Evolutionary conservation across 441 rosid species (phyloP).

Genomic region (Geranium incanum): DNA sequence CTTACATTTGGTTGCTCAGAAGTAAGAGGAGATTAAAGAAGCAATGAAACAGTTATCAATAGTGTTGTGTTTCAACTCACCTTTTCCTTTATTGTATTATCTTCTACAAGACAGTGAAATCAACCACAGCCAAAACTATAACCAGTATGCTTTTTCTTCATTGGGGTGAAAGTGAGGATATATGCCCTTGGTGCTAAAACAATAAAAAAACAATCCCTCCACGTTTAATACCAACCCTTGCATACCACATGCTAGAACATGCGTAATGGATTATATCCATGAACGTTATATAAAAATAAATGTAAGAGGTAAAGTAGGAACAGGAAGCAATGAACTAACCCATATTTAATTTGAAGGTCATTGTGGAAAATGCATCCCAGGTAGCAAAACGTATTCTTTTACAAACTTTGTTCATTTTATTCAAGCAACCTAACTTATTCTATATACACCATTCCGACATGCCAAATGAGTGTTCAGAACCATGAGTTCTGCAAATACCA

Average conservation of each 20-base stretch:
- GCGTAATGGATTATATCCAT: neutral
- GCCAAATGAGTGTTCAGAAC: too few relatives aligned
- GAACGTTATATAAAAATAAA: neutral
- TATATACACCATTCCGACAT: too few relatives aligned
- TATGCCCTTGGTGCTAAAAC: neutral
- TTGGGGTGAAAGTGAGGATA: neutral
- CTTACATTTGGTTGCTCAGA: neutral
- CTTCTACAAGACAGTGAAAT: neutral
- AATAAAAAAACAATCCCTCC: neutral
- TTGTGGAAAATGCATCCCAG: neutral
- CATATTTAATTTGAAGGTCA: neutral
- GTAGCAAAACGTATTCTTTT: neutral
- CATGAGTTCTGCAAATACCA: too few relatives aligned
- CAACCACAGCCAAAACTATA: neutral
- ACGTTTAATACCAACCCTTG: neutral
- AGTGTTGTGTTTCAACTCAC: neutral
- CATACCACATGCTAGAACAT: neutral
- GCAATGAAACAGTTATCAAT: neutral
- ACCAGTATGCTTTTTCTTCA: neutral
- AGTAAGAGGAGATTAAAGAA: neutral
- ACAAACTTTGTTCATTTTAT: too few relatives aligned
- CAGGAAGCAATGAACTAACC: neutral
- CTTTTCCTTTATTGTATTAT: neutral
- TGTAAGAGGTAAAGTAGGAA: neutral
- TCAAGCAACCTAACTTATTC: too few relatives aligned